Percentiles rank a stretch among this genome's conserved stretches.
These are phyloP conservation scores for Wallacemonas sp. DNA, from an alignment of 208 protist species.

Conservation along the genomic window DNA sequence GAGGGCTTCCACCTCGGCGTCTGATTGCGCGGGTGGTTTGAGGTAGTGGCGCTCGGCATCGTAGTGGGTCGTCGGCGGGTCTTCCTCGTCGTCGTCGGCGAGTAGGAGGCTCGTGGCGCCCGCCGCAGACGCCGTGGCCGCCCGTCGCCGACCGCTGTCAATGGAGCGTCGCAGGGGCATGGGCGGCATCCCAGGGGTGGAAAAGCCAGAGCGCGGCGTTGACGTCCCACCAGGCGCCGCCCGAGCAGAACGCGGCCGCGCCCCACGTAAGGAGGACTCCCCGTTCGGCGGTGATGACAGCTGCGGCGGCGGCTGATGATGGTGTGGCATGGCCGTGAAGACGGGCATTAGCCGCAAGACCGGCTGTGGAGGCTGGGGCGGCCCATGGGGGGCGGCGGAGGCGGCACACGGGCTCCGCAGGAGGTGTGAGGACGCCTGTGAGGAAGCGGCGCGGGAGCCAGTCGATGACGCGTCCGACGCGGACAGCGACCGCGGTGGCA, in stretches of 20 bases:
- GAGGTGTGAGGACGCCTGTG: background rate
- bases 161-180: background rate
- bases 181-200: background rate
- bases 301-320: background rate
- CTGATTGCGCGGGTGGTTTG: background rate
- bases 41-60: conserved; percentile 6
- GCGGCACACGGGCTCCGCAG: no score
- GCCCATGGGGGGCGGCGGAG: no score
- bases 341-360: no score
- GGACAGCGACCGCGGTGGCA: no score
- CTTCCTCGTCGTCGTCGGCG: conserved; percentile 2
- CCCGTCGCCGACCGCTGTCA: background rate
- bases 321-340: no score
- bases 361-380: no score
- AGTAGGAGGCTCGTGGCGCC: background rate
- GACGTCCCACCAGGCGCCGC: background rate
- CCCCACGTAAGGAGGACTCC: background rate
- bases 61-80: conserved; percentile 8
- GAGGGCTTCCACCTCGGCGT: conserved; percentile 5
- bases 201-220: background rate
- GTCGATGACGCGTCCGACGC: background rate
- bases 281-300: background rate
- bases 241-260: no score
- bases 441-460: background rate
- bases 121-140: background rate